These are phyloP conservation scores for Phialocephala subalpina DNA, from an alignment of 2,329 filamentous ascomycete genomes.

Conservation along the genomic window DNA sequence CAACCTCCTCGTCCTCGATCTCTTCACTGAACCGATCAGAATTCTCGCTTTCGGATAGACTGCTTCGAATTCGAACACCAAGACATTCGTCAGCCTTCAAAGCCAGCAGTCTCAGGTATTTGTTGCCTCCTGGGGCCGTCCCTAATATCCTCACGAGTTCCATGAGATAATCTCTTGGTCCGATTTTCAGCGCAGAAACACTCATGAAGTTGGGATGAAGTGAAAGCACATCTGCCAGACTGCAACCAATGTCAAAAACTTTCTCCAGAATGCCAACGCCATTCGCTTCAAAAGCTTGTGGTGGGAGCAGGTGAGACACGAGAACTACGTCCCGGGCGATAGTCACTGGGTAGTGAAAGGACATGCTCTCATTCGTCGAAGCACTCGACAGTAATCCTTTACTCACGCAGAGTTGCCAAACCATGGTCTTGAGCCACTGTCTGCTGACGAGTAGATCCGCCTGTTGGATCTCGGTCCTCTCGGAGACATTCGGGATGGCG, in stretches of 20 bases:
- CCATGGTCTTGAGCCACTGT: slow-evolving; percentile 34
- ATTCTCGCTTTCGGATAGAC: slow-evolving; percentile 15
- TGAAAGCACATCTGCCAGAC: slow-evolving; percentile 40
- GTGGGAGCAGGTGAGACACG: slow-evolving; percentile 34
- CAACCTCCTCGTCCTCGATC: slow-evolving; percentile 5
- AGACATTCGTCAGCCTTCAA: slow-evolving; percentile 13
- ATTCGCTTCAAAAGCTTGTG: slow-evolving; percentile 44
- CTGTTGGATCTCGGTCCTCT: slow-evolving; percentile 56
- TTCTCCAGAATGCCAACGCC: slow-evolving; percentile 47
- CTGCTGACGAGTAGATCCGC: slow-evolving; percentile 33
- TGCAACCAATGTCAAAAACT: slow-evolving; percentile 46
- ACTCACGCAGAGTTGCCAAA: slow-evolving; percentile 34
- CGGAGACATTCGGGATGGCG: slow-evolving; percentile 21
- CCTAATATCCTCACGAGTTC: slow-evolving; percentile 26
- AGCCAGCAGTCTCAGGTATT: slow-evolving; percentile 22
- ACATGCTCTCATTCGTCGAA: slow-evolving; percentile 62
- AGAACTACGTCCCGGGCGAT: slow-evolving; percentile 52
- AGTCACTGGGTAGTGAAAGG: slow-evolving; percentile 65
- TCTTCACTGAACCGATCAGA: slow-evolving; percentile 16
- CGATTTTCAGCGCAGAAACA: slow-evolving; percentile 20
- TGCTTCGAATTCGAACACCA: slow-evolving; percentile 2
- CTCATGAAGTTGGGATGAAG: slow-evolving; percentile 22
- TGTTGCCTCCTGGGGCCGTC: slow-evolving; percentile 21
- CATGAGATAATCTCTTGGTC: slow-evolving; percentile 27
- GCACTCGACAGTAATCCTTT: slow-evolving; percentile 64